Evolutionary conservation across 176 grass and related monocot species (phyloP), one percentile per base, ranked within the genome.

Genomic region (Dactylis glomerata): DNA sequence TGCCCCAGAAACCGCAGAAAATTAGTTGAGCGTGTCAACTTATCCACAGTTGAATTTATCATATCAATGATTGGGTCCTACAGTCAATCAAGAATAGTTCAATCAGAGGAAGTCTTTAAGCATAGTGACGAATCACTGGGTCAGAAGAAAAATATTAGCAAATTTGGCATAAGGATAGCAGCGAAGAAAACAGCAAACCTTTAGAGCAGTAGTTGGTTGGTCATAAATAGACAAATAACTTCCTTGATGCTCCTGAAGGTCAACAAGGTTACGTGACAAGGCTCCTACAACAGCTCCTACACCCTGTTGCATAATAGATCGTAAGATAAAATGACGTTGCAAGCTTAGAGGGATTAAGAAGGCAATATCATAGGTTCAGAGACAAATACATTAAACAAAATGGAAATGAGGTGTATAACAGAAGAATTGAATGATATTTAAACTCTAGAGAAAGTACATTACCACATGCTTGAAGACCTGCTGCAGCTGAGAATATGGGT

Each of bases 401-500:
- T 76, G 68, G 27, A 86, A 70, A 57, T 73, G 61, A 36, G 54
- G 5, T 33, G 27, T 28, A 56, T 1, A 38, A 30, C n/a, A 37
- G 46, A 23, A 67, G 28, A 66, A 59, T 16, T 67, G 5, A 42
- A 67, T 83, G 38, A 74, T 41, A 69, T 3, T 58, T 81, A 72
- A 57, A 87, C 68, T 64, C 55, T 70, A 22, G 40, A 83, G n/a
- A 46, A 6, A 44, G 65, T 81, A 80, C 17, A 88, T 85, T 98
- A 99, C 96, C 96, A 99, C 96, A 76, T 96, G 93, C 77, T 96
- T 99, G 90, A 99, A 99, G 90, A 99, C 96, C 86, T 99, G 96
- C 50, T 99, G 91, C 49, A 99, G 65, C 83, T 99, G 96, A 80
- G 96, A 99, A 76, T 99, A 99, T n/a, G 96, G 89, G 86, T 99